Conservation (phyloP, 192 early-diverging fungal genomes). For the Coemansia sp. region DNA sequence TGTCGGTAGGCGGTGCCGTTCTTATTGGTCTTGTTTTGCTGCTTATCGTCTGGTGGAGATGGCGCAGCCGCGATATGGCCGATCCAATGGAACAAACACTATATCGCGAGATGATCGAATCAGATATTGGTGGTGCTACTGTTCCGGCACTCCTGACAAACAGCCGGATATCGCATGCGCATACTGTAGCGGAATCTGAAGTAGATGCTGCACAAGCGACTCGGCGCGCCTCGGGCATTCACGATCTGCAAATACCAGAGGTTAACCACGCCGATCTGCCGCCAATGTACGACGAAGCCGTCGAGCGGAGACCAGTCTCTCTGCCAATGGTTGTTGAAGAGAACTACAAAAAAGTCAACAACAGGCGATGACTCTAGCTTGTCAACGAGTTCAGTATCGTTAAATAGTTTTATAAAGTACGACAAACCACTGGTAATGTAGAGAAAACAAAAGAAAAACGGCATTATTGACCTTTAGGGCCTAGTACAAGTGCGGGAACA, state of each 20-base stretch:
- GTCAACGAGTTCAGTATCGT: too few species aligned
- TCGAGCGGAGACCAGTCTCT: neutral
- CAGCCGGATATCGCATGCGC: neutral
- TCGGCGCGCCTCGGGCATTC: neutral
- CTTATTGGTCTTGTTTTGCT: neutral
- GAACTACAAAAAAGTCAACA: neutral
- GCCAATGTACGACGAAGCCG: neutral
- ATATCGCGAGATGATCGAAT: neutral
- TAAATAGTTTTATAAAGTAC: too few species aligned
- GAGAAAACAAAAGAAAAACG: too few species aligned
- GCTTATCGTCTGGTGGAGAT: neutral
- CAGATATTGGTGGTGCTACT: neutral
- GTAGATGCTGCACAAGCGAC: neutral
- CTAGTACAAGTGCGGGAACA: conserved; percentile 31
- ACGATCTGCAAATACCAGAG: neutral
- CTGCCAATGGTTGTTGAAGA: neutral
- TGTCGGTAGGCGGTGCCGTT: neutral
- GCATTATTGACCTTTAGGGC: neutral
- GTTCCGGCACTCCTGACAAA: neutral
- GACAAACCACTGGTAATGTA: too few species aligned
- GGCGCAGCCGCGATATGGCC: neutral
- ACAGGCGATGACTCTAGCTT: neutral
- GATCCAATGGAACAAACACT: neutral
- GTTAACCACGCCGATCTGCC: neutral
- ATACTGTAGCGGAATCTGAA: neutral